Evolutionary conservation across 306 rosid genomes (phyloP).

Genomic region (Prunus dulcis): DNA sequence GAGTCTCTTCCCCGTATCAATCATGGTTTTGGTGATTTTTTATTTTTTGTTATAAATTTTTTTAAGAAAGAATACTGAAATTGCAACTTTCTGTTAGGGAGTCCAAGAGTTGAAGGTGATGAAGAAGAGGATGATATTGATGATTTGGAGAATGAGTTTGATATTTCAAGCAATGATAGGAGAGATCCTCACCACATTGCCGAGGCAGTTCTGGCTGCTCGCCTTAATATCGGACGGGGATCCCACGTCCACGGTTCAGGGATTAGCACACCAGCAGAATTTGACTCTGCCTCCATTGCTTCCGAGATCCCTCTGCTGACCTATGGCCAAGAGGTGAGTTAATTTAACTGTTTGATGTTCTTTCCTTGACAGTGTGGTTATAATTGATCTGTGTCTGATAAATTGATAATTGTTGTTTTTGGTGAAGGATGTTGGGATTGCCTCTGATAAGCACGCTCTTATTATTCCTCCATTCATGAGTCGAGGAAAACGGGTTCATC

Average conservation of each 20-base stretch:
- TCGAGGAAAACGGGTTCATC: conserved; percentile 69
- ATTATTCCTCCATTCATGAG: conserved; percentile 68
- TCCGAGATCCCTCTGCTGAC: conserved; percentile 70
- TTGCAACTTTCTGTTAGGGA: conserved; percentile 40
- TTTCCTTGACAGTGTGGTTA: conserved; percentile 4
- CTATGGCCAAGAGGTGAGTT: conserved; percentile 64
- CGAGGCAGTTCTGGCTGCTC: conserved; percentile 61
- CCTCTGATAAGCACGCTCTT: conserved; percentile 84
- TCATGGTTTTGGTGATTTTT: not conserved
- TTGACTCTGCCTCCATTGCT: conserved; percentile 54
- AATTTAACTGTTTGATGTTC: conserved; percentile 11
- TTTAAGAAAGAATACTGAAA: not conserved
- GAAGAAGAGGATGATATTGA: conserved; percentile 85
- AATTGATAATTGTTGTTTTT: conserved; percentile 15
- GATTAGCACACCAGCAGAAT: conserved; percentile 47
- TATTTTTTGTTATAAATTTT: not conserved
- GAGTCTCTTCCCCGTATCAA: not conserved
- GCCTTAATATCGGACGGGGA: conserved; percentile 48
- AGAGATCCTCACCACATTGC: conserved; percentile 50
- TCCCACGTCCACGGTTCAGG: conserved; percentile 45
- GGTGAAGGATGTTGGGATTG: conserved; percentile 70
- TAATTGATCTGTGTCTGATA: conserved; percentile 19
- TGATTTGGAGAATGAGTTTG: conserved; percentile 85
- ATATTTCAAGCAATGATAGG: conserved; percentile 49
- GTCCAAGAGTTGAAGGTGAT: conserved; percentile 87